Conservation (phyloP, 352 stramenopile genomes). For the Phytophthora macrochlamydospora region DNA sequence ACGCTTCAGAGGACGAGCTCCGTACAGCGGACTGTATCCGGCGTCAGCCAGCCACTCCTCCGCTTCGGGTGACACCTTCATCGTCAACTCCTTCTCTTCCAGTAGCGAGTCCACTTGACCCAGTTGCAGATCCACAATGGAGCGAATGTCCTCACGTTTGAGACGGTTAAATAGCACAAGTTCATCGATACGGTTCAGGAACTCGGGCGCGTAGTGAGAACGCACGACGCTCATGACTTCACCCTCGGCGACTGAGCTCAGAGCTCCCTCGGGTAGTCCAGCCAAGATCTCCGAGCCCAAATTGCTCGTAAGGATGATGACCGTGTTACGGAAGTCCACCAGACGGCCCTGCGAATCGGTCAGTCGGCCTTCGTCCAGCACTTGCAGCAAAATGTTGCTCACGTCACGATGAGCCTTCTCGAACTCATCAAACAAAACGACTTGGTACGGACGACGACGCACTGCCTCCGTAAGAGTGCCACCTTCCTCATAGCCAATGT, state of each 20-base stretch:
- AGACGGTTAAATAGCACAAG: conserved; percentile 98
- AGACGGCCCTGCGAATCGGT: conserved; percentile 95
- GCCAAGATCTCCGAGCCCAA: conserved; percentile 92
- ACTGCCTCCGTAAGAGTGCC: conserved; percentile 96
- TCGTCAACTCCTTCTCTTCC: conserved; percentile 90
- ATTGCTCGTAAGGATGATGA: conserved; percentile 98
- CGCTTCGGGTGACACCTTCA: conserved; percentile 90
- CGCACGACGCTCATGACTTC: conserved; percentile 92
- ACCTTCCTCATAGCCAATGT: conserved; percentile 95
- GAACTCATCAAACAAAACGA: conserved; percentile 98
- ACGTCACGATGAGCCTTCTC: conserved; percentile 98
- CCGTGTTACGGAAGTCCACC: conserved; percentile 97
- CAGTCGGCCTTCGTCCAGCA: conserved; percentile 88
- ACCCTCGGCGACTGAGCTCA: conserved; percentile 65
- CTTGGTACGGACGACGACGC: conserved; percentile 93
- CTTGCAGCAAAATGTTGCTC: conserved; percentile 96
- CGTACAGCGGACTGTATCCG: conserved; percentile 96
- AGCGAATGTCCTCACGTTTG: conserved; percentile 87
- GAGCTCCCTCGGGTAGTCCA: conserved; percentile 52
- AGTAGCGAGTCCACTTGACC: conserved; percentile 90
- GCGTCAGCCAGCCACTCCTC: conserved; percentile 93
- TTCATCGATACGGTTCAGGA: conserved; percentile 99
- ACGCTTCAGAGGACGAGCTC: conserved; percentile 96
- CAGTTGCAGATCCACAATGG: conserved; percentile 96
- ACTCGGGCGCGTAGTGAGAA: conserved; percentile 96